These are phyloP conservation scores for Botrytis elliptica DNA, from an alignment of 2,329 filamentous ascomycete species.

Conservation along the genomic window DNA sequence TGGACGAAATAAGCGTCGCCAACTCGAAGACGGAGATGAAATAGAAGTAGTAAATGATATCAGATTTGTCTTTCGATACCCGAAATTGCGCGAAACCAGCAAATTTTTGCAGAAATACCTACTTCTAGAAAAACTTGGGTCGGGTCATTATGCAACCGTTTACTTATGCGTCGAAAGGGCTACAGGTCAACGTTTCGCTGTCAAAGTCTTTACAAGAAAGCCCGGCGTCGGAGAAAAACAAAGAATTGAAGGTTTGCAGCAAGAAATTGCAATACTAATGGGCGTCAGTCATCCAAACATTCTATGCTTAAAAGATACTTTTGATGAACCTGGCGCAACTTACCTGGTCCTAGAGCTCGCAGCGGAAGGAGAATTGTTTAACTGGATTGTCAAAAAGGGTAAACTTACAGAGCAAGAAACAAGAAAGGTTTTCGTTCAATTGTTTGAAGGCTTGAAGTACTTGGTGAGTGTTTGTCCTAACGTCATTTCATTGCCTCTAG, in stretches of 20 bases:
- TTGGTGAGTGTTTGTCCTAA: constrained; percentile 58
- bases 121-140: constrained; percentile 80
- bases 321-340: constrained; percentile 85
- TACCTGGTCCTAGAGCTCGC: constrained; percentile 91
- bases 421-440: constrained; percentile 81
- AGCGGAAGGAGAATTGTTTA: constrained; percentile 91
- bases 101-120: constrained; percentile 85
- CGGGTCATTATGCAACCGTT: constrained; percentile 93
- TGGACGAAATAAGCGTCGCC: constrained; percentile 86
- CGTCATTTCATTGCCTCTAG: not conserved
- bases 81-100: constrained; percentile 69
- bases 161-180: constrained; percentile 86
- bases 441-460: constrained; percentile 94
- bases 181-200: constrained; percentile 79
- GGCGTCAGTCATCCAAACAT: constrained; percentile 94
- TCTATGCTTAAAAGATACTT: constrained; percentile 90
- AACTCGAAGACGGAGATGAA: constrained; percentile 86
- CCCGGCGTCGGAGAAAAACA: constrained; percentile 78
- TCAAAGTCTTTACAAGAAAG: constrained; percentile 91
- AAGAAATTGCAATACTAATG: constrained; percentile 96
- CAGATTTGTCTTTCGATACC: constrained; percentile 89
- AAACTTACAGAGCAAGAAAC: constrained; percentile 83
- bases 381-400: constrained; percentile 86
- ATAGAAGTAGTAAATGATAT: constrained; percentile 79
- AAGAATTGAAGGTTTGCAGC: constrained; percentile 82